Evolutionary conservation across 2,329 filamentous ascomycete species (phyloP), one percentile per base, ranked within the genome.

Genomic region (Periconia macrospinosa): DNA sequence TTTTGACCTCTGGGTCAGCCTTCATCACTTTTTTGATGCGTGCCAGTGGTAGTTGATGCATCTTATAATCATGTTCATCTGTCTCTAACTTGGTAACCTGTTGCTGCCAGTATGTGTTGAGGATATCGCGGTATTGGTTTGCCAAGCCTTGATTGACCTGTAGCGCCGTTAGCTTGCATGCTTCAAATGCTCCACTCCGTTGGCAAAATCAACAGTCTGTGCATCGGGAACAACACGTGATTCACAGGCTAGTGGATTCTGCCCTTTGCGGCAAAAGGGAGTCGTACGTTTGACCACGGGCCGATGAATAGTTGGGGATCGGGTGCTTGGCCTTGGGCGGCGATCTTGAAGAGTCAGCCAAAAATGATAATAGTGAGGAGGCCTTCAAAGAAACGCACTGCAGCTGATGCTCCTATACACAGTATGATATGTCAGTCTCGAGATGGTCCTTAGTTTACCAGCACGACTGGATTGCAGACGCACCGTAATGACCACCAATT

Each of bases 21-120:
- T 99, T 99, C 94, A 99, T 99, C 62, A 99, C 94, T 76, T 99
- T 99, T 82, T 99, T 99, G 79, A 99, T 99, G 50, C 94, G 89
- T n/a, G 94, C 94, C 41, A 99, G 83, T 1, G 94, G 94, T 40
- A 99, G 83, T 75, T 97, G 94, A 74, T 99, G 94, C 52, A 97
- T 85, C 78, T 99, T 99, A 83, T 97, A 99, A 76, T 99, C 94
- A 75, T 99, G 94, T 46, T 89, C 91, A 67, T 97, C 94, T 55
- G 85, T 91, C 78, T 99, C 94, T 54, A 99, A 86, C 73, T 96
- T 92, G 62, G 89, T 93, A 78, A 99, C 96, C 58, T 92, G 94
- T 70, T 99, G 93, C 76, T 99, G 94, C 94, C 94, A 99, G 79
- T 99, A 99, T 6, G 93, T 97, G 42, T 95, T 97, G 66, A 99